Base-by-base conservation (phyloP, 192 early-diverging fungal genomes). In the Backusella circina region DNA sequence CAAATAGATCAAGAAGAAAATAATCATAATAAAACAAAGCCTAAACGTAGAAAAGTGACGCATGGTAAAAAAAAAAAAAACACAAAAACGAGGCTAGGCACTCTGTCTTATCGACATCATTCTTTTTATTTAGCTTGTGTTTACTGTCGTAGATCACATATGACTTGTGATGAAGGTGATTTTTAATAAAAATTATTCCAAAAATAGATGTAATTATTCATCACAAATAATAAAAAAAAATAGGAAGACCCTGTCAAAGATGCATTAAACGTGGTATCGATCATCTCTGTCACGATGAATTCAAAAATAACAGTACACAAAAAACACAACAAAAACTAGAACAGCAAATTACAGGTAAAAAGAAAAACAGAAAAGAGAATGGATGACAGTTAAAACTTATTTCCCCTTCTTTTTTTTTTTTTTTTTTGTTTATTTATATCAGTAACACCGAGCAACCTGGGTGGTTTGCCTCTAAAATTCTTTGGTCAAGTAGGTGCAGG, bases 241-340 rank as follows among this genome's bases (percentile, higher is more conserved):
- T 35, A 67, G 66, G 21, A 36, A 90, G 96, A 23, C 96, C 96
- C 30, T 98, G 96, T 81, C 93, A 94, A 82, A 91, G 97, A 67
- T 98, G 97, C 75, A 94, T 97, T 70, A 96, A 96, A 79, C 91
- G 97, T 44, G 93, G 92, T 75, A 97, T 98, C 79, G 91, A 91
- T 15, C 93, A 96, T 73, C 79, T 96, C 30, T 98, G 97, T 83
- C 93, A 91, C 35, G 94, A 98, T 78, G 95, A 95, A 75, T 88
- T 88, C 6, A 91, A 89, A 67, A 79, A n/a, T n/a, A n/a, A 79
- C 37, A 44, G 85, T 32, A 38, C 81, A 7, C 33, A 77, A 67
- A 69, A 54, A 3, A 6, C 1, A 5, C 36, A 75, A 44, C 81
- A 31, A 51, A 74, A 37, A n/a, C 78, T 2, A 38, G 70, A 6